These are phyloP conservation scores for Prunus mira DNA, from an alignment of 306 rosid genomes.

Conservation along the genomic window DNA sequence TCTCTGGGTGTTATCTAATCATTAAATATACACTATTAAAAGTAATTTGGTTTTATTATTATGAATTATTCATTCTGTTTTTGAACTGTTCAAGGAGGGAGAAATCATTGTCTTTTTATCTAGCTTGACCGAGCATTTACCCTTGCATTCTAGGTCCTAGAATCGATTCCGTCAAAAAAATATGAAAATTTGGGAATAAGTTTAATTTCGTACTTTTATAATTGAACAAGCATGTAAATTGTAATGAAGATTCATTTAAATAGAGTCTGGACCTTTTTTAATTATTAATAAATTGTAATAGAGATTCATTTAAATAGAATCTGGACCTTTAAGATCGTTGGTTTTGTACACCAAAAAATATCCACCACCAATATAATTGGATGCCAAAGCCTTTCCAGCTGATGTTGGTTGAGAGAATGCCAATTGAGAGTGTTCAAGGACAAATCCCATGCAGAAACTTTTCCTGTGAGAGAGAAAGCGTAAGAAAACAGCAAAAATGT, in stretches of 20 bases:
- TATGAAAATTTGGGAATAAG: background rate
- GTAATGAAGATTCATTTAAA: too few species aligned
- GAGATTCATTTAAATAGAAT: too few species aligned
- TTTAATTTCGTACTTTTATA: background rate
- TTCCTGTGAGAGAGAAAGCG: constrained; percentile 42
- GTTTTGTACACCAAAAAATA: constrained; percentile 65
- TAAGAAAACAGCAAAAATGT: constrained; percentile 6
- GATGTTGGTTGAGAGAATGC: constrained; percentile 88
- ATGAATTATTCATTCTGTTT: background rate
- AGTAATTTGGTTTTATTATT: background rate
- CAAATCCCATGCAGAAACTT: constrained; percentile 54
- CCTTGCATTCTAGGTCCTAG: too few species aligned
- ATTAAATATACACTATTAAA: too few species aligned
- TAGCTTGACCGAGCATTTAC: too few species aligned
- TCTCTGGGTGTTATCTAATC: background rate
- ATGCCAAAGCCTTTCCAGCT: constrained; percentile 69
- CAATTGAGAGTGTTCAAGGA: constrained; percentile 50
- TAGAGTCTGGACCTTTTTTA: background rate
- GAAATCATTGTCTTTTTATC: background rate
- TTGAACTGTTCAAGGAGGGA: background rate
- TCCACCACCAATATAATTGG: constrained; percentile 46
- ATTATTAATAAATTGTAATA: too few species aligned
- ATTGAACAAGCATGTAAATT: background rate
- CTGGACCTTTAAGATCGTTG: constrained; percentile 10
- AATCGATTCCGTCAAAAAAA: background rate